Percentiles rank a stretch among this genome's conserved stretches.
Evolutionary conservation across 2,329 filamentous ascomycete genomes (phyloP).

Genomic region (Colletotrichum paranaense): DNA sequence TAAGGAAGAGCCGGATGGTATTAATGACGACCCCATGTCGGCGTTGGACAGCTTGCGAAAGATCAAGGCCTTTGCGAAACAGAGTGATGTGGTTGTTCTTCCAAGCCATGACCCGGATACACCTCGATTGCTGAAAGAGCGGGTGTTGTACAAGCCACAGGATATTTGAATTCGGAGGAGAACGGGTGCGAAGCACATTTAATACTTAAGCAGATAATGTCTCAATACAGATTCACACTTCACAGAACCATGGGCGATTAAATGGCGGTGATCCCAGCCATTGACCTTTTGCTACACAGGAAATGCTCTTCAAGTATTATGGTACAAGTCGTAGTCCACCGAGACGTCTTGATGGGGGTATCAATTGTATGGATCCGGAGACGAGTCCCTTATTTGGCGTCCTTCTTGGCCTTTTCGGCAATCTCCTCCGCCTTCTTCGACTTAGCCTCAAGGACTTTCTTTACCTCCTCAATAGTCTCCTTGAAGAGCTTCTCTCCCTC

Average conservation of each 20-base stretch:
- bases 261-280: not conserved
- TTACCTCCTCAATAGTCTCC: conserved; percentile 75
- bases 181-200: not conserved
- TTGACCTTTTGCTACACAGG: not conserved
- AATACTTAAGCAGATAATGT: not conserved
- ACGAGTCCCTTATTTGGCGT: conserved; percentile 47
- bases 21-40: not conserved
- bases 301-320: not conserved
- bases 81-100: not conserved
- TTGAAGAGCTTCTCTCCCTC: conserved; percentile 77
- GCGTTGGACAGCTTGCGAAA: not conserved
- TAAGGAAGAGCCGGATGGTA: not conserved
- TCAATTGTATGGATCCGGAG: not conserved
- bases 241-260: not conserved
- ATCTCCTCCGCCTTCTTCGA: conserved; percentile 68
- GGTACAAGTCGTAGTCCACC: not conserved
- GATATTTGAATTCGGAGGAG: not conserved
- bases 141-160: not conserved
- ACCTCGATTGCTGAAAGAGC: not conserved
- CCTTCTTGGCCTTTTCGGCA: conserved; percentile 63
- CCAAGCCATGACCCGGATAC: not conserved
- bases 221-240: not conserved
- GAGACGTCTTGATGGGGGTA: not conserved
- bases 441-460: conserved; percentile 72
- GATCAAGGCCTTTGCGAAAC: not conserved